Conservation (phyloP, 2,329 filamentous ascomycete species). For the Trichoderma koningii region DNA sequence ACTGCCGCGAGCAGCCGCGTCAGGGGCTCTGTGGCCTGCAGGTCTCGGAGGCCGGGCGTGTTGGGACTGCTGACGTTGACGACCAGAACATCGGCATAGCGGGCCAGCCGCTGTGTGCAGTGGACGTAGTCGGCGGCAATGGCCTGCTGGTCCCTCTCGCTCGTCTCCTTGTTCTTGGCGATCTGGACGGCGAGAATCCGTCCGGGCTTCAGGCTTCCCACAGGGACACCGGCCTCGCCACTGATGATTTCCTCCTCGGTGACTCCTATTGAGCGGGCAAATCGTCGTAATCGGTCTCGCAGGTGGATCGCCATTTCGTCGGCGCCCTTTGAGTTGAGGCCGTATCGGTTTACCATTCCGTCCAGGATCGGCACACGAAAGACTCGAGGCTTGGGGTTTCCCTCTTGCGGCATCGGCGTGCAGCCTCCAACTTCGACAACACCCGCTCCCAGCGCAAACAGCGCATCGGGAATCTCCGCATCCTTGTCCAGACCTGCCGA, state of each 20-base stretch:
- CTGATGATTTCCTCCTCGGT: constrained; percentile 74
- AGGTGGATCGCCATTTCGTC: constrained; percentile 81
- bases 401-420: constrained; percentile 82
- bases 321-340: constrained; percentile 87
- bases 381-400: constrained; percentile 84
- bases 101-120: constrained; percentile 79
- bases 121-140: constrained; percentile 83
- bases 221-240: constrained; percentile 74
- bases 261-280: constrained; percentile 70
- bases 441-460: constrained; percentile 82
- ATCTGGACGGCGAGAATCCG: constrained; percentile 86
- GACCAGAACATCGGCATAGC: constrained; percentile 92
- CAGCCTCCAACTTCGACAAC: constrained; percentile 92
- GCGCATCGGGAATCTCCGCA: constrained; percentile 79
- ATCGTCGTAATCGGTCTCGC: constrained; percentile 74
- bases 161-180: constrained; percentile 94
- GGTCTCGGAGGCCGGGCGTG: constrained; percentile 82
- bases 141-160: constrained; percentile 80
- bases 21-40: constrained; percentile 83
- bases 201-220: constrained; percentile 76
- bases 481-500: constrained; percentile 97
- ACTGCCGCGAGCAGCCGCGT: constrained; percentile 80
- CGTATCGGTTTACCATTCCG: constrained; percentile 92
- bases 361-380: constrained; percentile 83
- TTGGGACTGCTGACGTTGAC: constrained; percentile 98